Evolutionary conservation across 2,329 filamentous ascomycete genomes (phyloP), one percentile per base, ranked within the genome.

Genomic region (Microdochium nivale): DNA sequence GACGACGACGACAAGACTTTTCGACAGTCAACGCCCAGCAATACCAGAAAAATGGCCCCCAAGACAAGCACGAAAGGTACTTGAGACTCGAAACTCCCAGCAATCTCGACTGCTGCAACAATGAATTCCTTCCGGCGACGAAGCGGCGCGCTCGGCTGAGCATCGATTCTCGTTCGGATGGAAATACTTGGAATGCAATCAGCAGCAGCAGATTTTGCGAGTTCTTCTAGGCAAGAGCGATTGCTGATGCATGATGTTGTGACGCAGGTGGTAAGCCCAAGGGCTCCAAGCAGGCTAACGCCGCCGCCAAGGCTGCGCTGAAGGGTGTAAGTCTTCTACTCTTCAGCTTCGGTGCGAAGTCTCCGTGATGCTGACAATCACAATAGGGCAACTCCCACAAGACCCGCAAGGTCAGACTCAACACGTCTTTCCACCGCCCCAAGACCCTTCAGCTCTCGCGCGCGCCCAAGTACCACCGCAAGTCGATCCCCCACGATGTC

Each of bases 391-490:
- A 76, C 71, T 67, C 73, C 57, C 84, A 94, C 78, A 96, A 96
- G 84, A 84, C 87, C 77, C 84, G 84, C 78, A 96, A 96, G 83
- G 84, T 95, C 76, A 87, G 92, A 73, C 83, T 83, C 70, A 90
- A 83, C 73, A 96, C 92, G 66, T 91, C 87, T 72, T 99, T 97
- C 88, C 92, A 96, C 85, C 85, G 84, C 67, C 94, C 94, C 70
- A 97, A 97, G 87, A 97, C 91, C 62, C 88, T 96, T 68, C 79
- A 87, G 75, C 84, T 96, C 66, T 88, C 90, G 66, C 89, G 94
- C 70, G 75, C 86, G 49, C 91, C 92, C 74, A 96, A 95, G 80
- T 97, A 95, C 83, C 91, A 89, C 63, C 90, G 92, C 80, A 95
- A 94, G 83, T 91, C 90, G 63, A 84, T 99, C 72, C 86, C 88